These are phyloP conservation scores for Globisporangium apiculatum DNA, from an alignment of 352 stramenopile species.

Conservation along the genomic window DNA sequence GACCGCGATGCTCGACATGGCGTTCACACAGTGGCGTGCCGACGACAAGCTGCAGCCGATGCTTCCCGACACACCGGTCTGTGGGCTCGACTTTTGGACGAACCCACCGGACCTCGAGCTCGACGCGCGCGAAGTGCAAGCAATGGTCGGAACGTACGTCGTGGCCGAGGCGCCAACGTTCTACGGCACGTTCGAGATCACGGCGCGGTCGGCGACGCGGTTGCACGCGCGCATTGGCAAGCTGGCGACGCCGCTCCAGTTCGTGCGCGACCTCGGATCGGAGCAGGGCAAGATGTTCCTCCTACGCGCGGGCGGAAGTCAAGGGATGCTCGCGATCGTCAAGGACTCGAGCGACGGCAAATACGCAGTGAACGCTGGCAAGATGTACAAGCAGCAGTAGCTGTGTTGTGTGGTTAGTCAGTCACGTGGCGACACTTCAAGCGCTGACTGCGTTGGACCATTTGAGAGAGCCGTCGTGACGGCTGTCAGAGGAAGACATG, in stretches of 20 bases:
- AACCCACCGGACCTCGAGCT: constrained; percentile 23
- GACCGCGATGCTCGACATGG: constrained; percentile 37
- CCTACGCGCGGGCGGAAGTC: neutral
- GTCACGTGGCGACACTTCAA: too few species aligned
- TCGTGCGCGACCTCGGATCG: neutral
- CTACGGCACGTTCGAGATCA: constrained; percentile 28
- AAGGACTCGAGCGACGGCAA: neutral
- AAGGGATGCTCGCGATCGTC: neutral
- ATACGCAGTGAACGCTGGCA: neutral
- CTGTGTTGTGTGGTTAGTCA: too few species aligned
- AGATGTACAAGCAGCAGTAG: constrained; percentile 7
- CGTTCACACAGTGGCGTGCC: constrained; percentile 27
- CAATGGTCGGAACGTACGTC: constrained; percentile 40
- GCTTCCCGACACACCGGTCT: constrained; percentile 26
- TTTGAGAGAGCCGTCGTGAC: too few species aligned
- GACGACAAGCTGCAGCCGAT: constrained; percentile 25
- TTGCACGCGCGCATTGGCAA: constrained; percentile 1
- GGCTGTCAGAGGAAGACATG: too few species aligned
- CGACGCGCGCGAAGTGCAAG: constrained; percentile 13
- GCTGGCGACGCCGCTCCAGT: neutral
- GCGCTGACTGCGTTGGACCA: too few species aligned
- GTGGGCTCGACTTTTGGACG: constrained; percentile 38
- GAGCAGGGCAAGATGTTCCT: constrained; percentile 1
- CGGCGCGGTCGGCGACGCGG: neutral
- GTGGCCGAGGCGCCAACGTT: constrained; percentile 27